Conservation (phyloP, 352 stramenopile species). For the Phytophthora meadii region DNA sequence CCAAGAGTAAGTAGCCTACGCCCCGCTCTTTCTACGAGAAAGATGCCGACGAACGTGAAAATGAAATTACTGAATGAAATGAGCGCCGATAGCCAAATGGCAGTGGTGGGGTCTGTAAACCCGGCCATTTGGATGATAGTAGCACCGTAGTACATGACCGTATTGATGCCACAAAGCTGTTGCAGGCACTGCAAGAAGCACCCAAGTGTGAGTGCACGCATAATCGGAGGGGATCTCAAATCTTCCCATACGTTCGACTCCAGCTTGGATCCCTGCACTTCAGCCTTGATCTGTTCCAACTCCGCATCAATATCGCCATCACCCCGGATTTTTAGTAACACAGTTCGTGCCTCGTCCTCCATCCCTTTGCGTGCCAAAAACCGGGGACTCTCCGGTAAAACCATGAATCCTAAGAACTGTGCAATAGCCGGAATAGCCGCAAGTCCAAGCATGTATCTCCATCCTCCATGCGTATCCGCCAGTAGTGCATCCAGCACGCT, state of each 20-base stretch:
- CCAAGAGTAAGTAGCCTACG: slow-evolving; percentile 22
- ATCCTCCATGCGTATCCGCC: slow-evolving; percentile 59
- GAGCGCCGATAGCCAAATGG: slow-evolving; percentile 76
- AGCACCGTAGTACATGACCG: slow-evolving; percentile 86
- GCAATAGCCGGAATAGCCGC: slow-evolving; percentile 65
- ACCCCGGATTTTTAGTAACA: slow-evolving; percentile 63
- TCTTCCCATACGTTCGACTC: slow-evolving; percentile 47
- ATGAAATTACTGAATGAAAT: slow-evolving; percentile 48
- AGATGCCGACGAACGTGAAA: slow-evolving; percentile 32
- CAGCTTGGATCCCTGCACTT: slow-evolving; percentile 41
- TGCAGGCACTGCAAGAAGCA: slow-evolving; percentile 56
- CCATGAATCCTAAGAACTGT: slow-evolving; percentile 74
- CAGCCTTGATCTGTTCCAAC: slow-evolving; percentile 63
- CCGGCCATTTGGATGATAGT: slow-evolving; percentile 83
- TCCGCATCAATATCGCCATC: slow-evolving; percentile 57
- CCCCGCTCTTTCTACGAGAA: slow-evolving; percentile 27
- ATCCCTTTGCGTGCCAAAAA: slow-evolving; percentile 58
- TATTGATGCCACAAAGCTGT: slow-evolving; percentile 85
- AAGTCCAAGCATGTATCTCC: slow-evolving; percentile 86
- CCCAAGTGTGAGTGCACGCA: slow-evolving; percentile 47
- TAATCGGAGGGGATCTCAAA: slow-evolving; percentile 39
- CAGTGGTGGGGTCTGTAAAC: slow-evolving; percentile 68
- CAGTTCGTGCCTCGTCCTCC: slow-evolving; percentile 49
- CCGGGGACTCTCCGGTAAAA: slow-evolving; percentile 71
- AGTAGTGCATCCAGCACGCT: slow-evolving; percentile 67